A percentile compares a stretch with the other conserved stretches of the same genome.
These are phyloP conservation scores for Macrophomina tecta DNA, from an alignment of 2,329 filamentous ascomycete genomes.

Conservation along the genomic window DNA sequence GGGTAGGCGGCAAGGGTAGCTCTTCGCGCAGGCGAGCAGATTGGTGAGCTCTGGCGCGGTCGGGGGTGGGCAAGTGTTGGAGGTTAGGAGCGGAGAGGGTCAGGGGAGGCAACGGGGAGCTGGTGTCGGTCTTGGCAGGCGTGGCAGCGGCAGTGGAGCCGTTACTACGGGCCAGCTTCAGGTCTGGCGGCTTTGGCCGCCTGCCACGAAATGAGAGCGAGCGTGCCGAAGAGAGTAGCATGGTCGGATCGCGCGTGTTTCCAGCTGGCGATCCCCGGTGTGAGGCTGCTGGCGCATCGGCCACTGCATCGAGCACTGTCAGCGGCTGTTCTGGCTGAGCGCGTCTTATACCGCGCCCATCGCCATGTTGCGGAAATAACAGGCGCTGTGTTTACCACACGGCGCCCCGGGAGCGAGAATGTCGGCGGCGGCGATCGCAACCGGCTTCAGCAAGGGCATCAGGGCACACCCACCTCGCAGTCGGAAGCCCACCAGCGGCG, in stretches of 20 bases:
- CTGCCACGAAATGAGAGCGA: conserved; percentile 41
- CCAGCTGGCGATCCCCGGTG: background rate
- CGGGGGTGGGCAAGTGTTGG: conserved; percentile 20
- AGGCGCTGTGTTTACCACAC: conserved; percentile 9
- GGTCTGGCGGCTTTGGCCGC: conserved; percentile 39
- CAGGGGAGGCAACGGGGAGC: conserved; percentile 28
- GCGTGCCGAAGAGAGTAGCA: conserved; percentile 37
- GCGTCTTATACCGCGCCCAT: conserved; percentile 11
- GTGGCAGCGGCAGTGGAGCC: conserved; percentile 45
- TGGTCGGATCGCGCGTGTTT: conserved; percentile 31
- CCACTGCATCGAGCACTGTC: conserved; percentile 20
- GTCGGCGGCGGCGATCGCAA: conserved; percentile 10
- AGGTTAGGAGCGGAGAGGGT: conserved; percentile 29
- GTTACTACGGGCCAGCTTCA: conserved; percentile 44
- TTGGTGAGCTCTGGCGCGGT: conserved; percentile 13
- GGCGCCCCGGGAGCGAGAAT: conserved; percentile 14
- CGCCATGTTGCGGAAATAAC: conserved; percentile 15
- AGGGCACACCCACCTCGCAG: conserved; percentile 24
- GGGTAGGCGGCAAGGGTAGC: conserved; percentile 36
- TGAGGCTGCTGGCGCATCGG: conserved; percentile 16
- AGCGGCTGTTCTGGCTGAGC: background rate
- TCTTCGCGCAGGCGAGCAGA: conserved; percentile 30
- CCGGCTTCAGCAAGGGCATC: conserved; percentile 12
- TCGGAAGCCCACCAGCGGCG: conserved; percentile 21
- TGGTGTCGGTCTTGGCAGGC: conserved; percentile 33